phyloP scores from a whole-genome alignment of 1,284 basidiomycete genomes.

The Cutaneotrichosporon mucoides region DNA sequence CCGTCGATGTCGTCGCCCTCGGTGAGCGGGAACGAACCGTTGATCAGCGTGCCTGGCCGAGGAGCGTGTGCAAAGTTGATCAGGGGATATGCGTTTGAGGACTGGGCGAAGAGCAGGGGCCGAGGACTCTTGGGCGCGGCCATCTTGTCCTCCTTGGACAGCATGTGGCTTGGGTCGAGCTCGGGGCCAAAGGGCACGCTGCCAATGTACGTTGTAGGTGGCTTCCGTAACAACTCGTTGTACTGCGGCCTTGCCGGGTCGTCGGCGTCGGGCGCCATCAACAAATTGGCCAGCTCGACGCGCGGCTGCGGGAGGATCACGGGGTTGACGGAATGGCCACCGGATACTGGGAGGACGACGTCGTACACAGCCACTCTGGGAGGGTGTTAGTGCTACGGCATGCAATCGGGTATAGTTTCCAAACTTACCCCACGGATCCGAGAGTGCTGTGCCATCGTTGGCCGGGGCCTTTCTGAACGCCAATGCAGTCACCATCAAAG shows the following conservation, averaged over 20 bases:
- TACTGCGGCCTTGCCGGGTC: conserved; percentile 2
- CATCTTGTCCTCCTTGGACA: not conserved
- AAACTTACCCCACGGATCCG: conserved; percentile 40
- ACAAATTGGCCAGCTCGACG: conserved; percentile 35
- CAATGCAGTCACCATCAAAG: conserved; percentile 43
- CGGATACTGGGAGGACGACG: conserved; percentile 37
- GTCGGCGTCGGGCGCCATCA: conserved; percentile 2
- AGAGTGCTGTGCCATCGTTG: conserved; percentile 38
- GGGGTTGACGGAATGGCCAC: conserved; percentile 30
- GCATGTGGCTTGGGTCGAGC: not conserved
- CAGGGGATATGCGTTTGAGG: conserved; percentile 43
- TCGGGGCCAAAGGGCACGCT: conserved; percentile 29
- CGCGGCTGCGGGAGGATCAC: conserved; percentile 49
- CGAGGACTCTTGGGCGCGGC: conserved; percentile 3
- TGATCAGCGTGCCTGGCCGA: conserved; percentile 34
- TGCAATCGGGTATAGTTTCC: not conserved
- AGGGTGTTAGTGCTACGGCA: not conserved
- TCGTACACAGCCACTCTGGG: conserved; percentile 47
- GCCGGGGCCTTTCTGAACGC: conserved; percentile 39
- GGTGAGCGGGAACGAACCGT: conserved; percentile 40
- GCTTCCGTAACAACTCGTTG: conserved; percentile 18
- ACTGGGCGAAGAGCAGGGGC: conserved; percentile 43
- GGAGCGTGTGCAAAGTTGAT: conserved; percentile 36
- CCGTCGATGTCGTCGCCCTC: conserved; percentile 34
- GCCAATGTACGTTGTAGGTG: conserved; percentile 42